Conservation (phyloP, 106 monocot genomes). For the Hemerocallis citrina region DNA sequence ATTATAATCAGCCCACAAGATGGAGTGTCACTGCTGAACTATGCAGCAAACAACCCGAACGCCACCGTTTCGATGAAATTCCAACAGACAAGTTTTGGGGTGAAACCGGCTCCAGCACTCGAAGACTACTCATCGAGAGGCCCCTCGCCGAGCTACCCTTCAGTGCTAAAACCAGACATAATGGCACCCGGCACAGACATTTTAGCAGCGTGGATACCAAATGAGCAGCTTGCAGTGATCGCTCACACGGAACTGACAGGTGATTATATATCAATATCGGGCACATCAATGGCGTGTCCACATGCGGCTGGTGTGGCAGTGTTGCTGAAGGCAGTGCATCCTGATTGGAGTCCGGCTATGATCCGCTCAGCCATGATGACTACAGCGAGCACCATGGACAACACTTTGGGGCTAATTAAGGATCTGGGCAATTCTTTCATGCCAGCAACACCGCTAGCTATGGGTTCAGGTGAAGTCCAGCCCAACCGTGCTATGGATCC, state of each 20-base stretch:
- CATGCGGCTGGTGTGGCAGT: conserved; percentile 56
- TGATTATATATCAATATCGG: conserved; percentile 29
- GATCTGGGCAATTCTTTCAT: conserved; percentile 9
- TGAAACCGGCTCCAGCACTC: conserved; percentile 39
- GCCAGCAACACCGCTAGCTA: conserved; percentile 39
- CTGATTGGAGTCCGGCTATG: conserved; percentile 54
- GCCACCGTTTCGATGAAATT: conserved; percentile 34
- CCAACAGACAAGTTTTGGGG: conserved; percentile 30
- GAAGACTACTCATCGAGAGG: conserved; percentile 50
- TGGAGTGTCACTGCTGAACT: conserved; percentile 2
- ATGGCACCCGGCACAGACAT: conserved; percentile 48
- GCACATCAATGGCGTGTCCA: conserved; percentile 71
- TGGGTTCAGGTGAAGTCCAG: conserved; percentile 58
- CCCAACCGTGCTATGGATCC: conserved; percentile 64
- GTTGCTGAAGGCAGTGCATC: conserved; percentile 39
- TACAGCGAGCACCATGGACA: conserved; percentile 39
- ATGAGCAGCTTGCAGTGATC: not conserved
- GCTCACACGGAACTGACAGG: conserved; percentile 1
- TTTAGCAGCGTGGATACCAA: conserved; percentile 38
- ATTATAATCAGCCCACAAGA: not conserved
- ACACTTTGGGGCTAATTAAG: conserved; percentile 24
- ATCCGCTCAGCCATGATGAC: conserved; percentile 83
- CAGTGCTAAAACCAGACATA: conserved; percentile 71
- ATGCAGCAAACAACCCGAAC: not conserved
- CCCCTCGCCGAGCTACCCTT: conserved; percentile 32